These are phyloP conservation scores for Cladosporium sp. DNA, from an alignment of 2,329 filamentous ascomycete species.

Conservation along the genomic window DNA sequence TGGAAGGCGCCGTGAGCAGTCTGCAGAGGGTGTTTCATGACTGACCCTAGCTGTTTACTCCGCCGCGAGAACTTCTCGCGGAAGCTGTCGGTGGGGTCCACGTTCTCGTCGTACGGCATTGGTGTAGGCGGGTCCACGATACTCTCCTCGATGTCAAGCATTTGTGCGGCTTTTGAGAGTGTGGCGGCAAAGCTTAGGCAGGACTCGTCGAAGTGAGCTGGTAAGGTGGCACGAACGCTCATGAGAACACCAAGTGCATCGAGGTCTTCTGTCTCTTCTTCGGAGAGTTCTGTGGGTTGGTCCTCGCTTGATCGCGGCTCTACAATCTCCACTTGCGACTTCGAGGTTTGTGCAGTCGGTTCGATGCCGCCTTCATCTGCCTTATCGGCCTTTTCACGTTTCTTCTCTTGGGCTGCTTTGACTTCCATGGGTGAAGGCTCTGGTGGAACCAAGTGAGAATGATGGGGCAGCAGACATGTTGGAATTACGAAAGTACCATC, in stretches of 20 bases:
- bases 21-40: neutral
- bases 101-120: neutral
- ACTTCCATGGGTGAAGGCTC: slow-evolving; percentile 33
- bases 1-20: neutral
- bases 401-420: slow-evolving; percentile 2
- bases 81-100: neutral
- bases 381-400: neutral
- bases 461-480: slow-evolving; percentile 49
- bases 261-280: slow-evolving; percentile 38
- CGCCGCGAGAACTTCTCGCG: neutral
- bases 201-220: slow-evolving; percentile 48
- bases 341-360: neutral
- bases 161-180: slow-evolving; percentile 53
- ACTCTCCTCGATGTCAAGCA: slow-evolving; percentile 22
- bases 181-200: slow-evolving; percentile 52
- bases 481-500: slow-evolving; percentile 49
- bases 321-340: neutral
- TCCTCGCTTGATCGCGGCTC: neutral
- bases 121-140: neutral
- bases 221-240: slow-evolving; percentile 46
- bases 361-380: neutral
- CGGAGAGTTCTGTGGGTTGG: slow-evolving; percentile 14
- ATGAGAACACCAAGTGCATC: slow-evolving; percentile 44
- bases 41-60: neutral
- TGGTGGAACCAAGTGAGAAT: slow-evolving; percentile 50